phyloP scores from a whole-genome alignment of 163 green algal genomes.

The Coccomyxa subellipsoidea region DNA sequence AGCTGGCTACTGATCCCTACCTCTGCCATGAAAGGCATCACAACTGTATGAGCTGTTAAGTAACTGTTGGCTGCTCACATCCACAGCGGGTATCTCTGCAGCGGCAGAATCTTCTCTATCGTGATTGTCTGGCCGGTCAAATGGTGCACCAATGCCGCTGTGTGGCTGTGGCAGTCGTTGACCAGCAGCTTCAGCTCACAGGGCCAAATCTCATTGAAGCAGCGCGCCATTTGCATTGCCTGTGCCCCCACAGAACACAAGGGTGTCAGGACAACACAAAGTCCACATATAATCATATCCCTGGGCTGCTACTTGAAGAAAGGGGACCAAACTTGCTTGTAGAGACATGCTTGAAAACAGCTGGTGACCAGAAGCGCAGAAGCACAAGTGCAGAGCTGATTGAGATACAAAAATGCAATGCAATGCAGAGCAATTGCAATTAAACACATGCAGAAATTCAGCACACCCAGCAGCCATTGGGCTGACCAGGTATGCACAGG shows the following conservation, averaged over 20 bases:
- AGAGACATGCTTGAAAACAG: no score
- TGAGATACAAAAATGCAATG: no score
- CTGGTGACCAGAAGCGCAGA: no score
- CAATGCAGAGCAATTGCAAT: no score
- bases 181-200: neutral
- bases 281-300: neutral
- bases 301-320: no score
- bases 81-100: neutral
- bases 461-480: neutral
- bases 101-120: neutral
- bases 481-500: neutral
- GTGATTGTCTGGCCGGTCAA: neutral
- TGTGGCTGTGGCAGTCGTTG: constrained; percentile 14
- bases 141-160: neutral
- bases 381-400: no score
- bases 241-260: neutral
- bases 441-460: neutral
- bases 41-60: neutral
- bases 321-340: no score
- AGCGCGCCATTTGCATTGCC: neutral
- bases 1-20: no score
- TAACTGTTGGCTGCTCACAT: neutral
- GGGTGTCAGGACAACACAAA: neutral
- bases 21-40: neutral
- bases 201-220: constrained; percentile 3